Evolutionary conservation across 2,329 filamentous ascomycete species (phyloP).

Genomic region (Pezizomycotina sp.): DNA sequence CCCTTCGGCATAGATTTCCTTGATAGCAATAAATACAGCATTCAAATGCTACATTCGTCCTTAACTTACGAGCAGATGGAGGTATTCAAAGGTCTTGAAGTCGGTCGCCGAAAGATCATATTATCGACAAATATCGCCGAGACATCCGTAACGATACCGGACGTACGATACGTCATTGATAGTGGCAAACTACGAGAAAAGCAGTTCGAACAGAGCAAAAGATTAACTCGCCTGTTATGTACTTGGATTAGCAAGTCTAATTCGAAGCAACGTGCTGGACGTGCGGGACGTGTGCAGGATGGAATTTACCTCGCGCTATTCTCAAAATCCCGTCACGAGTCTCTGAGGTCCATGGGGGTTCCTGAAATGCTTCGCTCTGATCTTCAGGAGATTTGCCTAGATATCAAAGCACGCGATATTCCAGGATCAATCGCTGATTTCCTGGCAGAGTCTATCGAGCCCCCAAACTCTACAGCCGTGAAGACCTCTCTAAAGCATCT

Average conservation of each 20-base stretch:
- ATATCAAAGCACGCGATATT: constrained; percentile 31
- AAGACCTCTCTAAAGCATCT: constrained; percentile 30
- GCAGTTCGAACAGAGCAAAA: constrained; percentile 31
- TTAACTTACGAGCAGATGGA: constrained; percentile 32
- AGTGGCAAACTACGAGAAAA: constrained; percentile 29
- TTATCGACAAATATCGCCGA: constrained; percentile 38
- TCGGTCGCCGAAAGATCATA: constrained; percentile 35
- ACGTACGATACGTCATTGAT: constrained; percentile 37
- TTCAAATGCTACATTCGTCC: constrained; percentile 35
- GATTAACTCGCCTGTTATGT: constrained; percentile 30
- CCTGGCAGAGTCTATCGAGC: constrained; percentile 33
- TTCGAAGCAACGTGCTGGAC: constrained; percentile 35
- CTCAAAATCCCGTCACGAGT: constrained; percentile 24
- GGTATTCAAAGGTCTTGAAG: constrained; percentile 31
- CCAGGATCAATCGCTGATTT: constrained; percentile 31
- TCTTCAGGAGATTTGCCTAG: constrained; percentile 33
- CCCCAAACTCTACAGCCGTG: constrained; percentile 30
- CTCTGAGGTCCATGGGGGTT: constrained; percentile 24
- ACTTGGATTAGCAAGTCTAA: constrained; percentile 36
- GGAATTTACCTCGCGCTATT: constrained; percentile 38
- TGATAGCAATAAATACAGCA: constrained; percentile 30
- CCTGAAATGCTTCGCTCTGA: constrained; percentile 33
- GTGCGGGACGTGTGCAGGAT: constrained; percentile 35
- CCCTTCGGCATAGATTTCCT: constrained; percentile 32
- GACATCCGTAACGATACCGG: constrained; percentile 37